These are phyloP conservation scores for Backusella psychrophila DNA, from an alignment of 192 early-diverging fungal genomes.

Conservation along the genomic window DNA sequence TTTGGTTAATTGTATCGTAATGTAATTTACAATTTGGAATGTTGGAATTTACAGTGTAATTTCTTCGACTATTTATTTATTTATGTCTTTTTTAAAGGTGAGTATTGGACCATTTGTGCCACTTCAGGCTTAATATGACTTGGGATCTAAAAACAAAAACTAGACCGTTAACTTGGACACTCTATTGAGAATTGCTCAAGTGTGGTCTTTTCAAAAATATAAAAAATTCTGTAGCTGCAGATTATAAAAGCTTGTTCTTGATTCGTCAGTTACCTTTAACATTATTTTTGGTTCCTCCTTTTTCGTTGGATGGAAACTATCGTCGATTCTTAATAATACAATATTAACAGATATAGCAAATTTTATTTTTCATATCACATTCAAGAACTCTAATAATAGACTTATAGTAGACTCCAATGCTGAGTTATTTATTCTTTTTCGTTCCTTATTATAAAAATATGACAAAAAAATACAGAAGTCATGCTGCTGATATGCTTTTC, in stretches of 20 bases:
- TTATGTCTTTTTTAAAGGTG: background rate
- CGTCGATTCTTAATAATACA: background rate
- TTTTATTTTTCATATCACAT: background rate
- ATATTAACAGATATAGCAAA: background rate
- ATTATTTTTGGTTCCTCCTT: background rate
- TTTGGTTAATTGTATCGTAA: too few relatives aligned
- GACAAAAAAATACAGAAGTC: background rate
- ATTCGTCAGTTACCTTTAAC: background rate
- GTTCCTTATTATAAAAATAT: background rate
- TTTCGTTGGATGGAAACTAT: background rate
- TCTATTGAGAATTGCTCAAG: background rate
- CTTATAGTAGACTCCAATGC: too few relatives aligned
- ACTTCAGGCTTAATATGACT: background rate
- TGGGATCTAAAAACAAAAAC: background rate
- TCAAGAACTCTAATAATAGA: background rate
- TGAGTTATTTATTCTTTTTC: background rate
- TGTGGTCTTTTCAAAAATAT: background rate
- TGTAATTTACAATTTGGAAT: too few relatives aligned
- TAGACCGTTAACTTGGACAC: background rate
- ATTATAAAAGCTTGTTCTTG: background rate
- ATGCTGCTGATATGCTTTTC: background rate
- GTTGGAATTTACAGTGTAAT: background rate
- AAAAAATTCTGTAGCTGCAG: background rate
- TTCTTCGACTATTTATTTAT: background rate
- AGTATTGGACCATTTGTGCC: background rate